Evolutionary conservation across 176 grass and related monocot species (phyloP).

Genomic region (Puccinellia tenuiflora): DNA sequence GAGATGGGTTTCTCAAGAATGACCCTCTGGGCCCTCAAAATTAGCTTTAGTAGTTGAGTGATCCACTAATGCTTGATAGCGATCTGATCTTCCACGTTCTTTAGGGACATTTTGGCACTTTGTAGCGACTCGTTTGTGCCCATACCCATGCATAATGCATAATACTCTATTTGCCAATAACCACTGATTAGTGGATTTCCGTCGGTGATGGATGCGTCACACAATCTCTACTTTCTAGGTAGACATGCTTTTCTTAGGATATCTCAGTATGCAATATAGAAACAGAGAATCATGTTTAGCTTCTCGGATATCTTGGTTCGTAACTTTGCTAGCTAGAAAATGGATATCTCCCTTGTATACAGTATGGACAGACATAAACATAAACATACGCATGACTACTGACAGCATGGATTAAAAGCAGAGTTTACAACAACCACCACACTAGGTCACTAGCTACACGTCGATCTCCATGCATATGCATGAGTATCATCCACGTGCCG

Average conservation of each 20-base stretch:
- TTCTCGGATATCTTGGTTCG: neutral
- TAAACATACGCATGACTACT: no score
- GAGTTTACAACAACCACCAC: no score
- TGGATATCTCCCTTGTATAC: no score
- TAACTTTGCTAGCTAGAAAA: neutral
- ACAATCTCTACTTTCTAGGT: neutral
- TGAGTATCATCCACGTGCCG: no score
- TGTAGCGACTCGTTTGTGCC: neutral
- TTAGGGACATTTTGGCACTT: neutral
- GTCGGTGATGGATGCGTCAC: neutral
- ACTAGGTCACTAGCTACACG: no score
- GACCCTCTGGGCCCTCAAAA: neutral
- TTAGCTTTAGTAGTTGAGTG: neutral
- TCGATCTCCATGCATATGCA: no score
- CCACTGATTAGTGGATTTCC: neutral
- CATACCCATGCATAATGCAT: no score
- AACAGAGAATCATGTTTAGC: neutral
- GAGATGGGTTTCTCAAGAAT: neutral
- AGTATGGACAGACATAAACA: no score
- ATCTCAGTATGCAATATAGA: neutral
- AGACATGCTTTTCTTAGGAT: neutral
- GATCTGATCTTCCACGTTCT: neutral
- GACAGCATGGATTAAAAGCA: no score
- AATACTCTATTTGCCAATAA: neutral
- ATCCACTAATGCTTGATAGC: neutral